Base-by-base conservation (phyloP, 257 asterid species). In the Petunia axillaris region DNA sequence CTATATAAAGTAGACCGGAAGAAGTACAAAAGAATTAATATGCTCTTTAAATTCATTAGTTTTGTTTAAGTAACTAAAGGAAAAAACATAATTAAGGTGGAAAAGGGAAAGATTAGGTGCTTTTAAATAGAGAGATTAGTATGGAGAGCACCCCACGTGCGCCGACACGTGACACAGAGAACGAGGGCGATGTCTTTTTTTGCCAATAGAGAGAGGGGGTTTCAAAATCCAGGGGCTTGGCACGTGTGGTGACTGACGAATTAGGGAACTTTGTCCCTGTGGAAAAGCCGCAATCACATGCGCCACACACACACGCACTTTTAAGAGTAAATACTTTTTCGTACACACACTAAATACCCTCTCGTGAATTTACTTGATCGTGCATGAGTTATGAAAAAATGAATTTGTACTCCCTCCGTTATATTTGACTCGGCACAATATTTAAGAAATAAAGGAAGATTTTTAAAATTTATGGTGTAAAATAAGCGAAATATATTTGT, bases 131-230 rank as follows among this genome's bases (percentile, higher is more conserved):
- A 91, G 66, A 53, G 14, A 83, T 77, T 68, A 14, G 80, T 8
- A 77, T 55, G 62, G 64, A 39, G 84, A 50, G 84, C 78, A 50
- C 59, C 67, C 82, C 89, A 83, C 94, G 89, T 91, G 92, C 82
- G 86, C 58, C 64, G 87, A 84, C 91, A 88, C 83, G 83, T 86
- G 81, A 82, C 78, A 65, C 85, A 62, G 10, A 40, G 36, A 36
- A 48, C 89, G 41, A 83, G 76, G 82, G 25, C 4, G 55, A 75
- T 65, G 79, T 80, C 77, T 77, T 64, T 77, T 64, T 44, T 9
- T 6, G 38, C 16, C 13, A 60, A 66, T 64, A 38, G 54, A 54
- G 13, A 55, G 13, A 55, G 76, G 59, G n/a, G 43, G 16, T 70
- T 70, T 2, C 35, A 41, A 78, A 81, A 40, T 41, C 79, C 81